Conservation (phyloP, 2,329 filamentous ascomycete genomes). For the Penicillium fuscoglaucum region DNA sequence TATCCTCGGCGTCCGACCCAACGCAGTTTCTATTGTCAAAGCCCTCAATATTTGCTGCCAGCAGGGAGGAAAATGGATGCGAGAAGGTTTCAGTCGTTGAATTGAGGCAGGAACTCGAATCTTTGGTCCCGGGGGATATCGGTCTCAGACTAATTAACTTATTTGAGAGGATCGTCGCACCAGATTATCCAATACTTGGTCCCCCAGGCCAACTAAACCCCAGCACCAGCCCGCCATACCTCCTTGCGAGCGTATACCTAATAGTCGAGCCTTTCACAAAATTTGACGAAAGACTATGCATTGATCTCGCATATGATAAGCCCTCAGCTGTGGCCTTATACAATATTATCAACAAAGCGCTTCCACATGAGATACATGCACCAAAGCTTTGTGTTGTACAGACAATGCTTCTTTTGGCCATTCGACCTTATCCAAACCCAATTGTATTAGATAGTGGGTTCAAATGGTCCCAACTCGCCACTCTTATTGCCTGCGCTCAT, state of each 20-base stretch:
- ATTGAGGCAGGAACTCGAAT: background rate
- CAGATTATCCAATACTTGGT: too few relatives aligned
- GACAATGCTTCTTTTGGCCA: slow-evolving; percentile 6
- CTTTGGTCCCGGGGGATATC: background rate
- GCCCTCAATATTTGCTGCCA: slow-evolving; percentile 1
- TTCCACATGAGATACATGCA: slow-evolving; percentile 3
- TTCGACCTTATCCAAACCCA: slow-evolving; percentile 5
- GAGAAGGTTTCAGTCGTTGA: background rate
- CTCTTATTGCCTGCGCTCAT: slow-evolving; percentile 2
- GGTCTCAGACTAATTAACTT: too few relatives aligned
- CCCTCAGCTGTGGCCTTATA: background rate
- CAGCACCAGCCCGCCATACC: too few relatives aligned
- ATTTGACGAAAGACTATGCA: slow-evolving; percentile 5
- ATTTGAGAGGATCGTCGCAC: too few relatives aligned
- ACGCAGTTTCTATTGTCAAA: slow-evolving; percentile 1
- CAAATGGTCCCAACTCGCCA: background rate
- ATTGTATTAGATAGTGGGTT: slow-evolving; percentile 6
- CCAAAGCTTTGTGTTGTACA: slow-evolving; percentile 2
- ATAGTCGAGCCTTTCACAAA: background rate
- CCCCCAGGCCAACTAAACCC: too few relatives aligned
- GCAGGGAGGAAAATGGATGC: slow-evolving; percentile 5
- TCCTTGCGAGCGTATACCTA: too few relatives aligned
- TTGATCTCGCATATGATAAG: slow-evolving; percentile 8
- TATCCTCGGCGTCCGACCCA: background rate
- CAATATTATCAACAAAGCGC: background rate